phyloP scores from a whole-genome alignment of 2,329 filamentous ascomycete species.

The Capronia coronata region DNA sequence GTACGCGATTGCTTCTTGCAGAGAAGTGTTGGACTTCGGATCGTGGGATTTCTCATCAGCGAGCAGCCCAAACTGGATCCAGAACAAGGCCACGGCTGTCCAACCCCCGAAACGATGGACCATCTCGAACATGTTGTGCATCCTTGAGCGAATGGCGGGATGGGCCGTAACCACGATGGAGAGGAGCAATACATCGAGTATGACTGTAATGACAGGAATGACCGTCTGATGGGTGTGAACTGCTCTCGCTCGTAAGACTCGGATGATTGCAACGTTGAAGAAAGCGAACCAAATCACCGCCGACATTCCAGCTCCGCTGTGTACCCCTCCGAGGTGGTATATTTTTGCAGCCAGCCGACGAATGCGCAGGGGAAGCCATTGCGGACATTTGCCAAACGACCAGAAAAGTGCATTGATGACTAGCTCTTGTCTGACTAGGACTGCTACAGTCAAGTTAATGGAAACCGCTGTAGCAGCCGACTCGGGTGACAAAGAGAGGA shows the following conservation, averaged over 20 bases:
- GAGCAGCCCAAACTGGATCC: slow-evolving; percentile 55
- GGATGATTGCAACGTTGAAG: slow-evolving; percentile 34
- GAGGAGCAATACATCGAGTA: slow-evolving; percentile 53
- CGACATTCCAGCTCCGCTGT: slow-evolving; percentile 47
- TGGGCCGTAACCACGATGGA: slow-evolving; percentile 58
- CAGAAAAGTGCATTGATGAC: slow-evolving; percentile 49
- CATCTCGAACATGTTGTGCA: slow-evolving; percentile 64
- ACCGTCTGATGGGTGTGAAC: slow-evolving; percentile 29
- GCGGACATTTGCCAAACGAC: slow-evolving; percentile 41
- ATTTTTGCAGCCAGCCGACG: slow-evolving; percentile 45
- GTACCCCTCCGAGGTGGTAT: slow-evolving; percentile 51
- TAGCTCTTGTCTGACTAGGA: slow-evolving; percentile 48
- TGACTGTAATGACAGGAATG: slow-evolving; percentile 51
- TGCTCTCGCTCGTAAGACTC: slow-evolving; percentile 5
- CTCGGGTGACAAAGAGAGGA: slow-evolving; percentile 30
- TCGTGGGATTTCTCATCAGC: slow-evolving; percentile 35
- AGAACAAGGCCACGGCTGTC: slow-evolving; percentile 59
- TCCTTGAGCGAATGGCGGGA: slow-evolving; percentile 55
- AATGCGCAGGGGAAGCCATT: slow-evolving; percentile 41
- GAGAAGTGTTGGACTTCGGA: slow-evolving; percentile 22
- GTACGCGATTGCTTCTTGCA: slow-evolving; percentile 31
- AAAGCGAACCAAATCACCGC: slow-evolving; percentile 44
- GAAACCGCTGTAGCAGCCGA: slow-evolving; percentile 39
- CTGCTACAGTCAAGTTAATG: slow-evolving; percentile 43
- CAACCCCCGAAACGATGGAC: slow-evolving; percentile 70